Conservation (phyloP, 2,329 filamentous ascomycete species). For the Fusarium nygamai region DNA sequence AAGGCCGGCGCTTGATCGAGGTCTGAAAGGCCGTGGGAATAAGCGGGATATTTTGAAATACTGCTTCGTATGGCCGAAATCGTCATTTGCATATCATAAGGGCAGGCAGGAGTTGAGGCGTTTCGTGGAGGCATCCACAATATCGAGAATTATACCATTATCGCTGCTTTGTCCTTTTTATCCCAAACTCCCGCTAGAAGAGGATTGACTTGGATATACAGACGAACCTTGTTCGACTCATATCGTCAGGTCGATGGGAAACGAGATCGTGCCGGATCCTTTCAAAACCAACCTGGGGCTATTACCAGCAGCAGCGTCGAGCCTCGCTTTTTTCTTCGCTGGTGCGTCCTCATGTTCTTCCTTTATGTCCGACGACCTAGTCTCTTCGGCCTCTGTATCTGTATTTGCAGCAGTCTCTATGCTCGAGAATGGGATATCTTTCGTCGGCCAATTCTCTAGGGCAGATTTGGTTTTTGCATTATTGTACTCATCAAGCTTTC, state of each 20-base stretch:
- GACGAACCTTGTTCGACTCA: not conserved
- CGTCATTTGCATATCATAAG: conserved; percentile 26
- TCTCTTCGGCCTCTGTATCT: not conserved
- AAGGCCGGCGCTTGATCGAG: conserved; percentile 20
- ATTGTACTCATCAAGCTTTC: not conserved
- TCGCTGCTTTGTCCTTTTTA: not conserved
- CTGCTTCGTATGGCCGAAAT: not conserved
- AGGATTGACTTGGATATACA: not conserved
- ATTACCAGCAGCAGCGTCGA: too few species aligned
- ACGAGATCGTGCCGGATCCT: not conserved
- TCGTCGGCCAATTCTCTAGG: conserved; percentile 8
- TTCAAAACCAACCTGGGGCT: not conserved
- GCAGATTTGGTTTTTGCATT: not conserved
- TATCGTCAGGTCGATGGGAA: not conserved
- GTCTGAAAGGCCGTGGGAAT: not conserved
- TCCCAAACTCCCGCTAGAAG: too few species aligned
- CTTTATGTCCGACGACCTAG: not conserved
- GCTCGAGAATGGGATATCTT: conserved; percentile 6
- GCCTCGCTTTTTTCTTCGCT: not conserved
- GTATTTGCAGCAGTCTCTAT: not conserved
- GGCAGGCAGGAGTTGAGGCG: conserved; percentile 34
- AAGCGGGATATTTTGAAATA: not conserved
- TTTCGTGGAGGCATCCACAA: conserved; percentile 22
- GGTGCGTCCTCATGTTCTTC: not conserved
- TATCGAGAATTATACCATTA: conserved; percentile 32